Evolutionary conservation across 2,329 filamentous ascomycete genomes (phyloP).

Genomic region (Ophiobolus disseminans): DNA sequence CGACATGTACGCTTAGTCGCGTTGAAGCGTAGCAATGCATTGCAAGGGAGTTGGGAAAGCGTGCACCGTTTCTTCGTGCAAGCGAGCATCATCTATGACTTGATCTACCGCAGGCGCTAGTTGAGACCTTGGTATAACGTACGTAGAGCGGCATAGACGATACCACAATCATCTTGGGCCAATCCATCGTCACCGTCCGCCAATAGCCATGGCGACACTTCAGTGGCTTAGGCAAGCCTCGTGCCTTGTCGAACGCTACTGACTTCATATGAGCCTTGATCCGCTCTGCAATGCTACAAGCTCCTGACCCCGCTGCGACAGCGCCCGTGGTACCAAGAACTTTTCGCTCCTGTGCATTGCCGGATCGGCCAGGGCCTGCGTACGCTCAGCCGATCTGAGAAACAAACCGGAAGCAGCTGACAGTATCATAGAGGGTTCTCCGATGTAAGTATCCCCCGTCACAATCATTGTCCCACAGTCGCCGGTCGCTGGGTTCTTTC

Average conservation of each 20-base stretch:
- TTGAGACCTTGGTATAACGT: too few relatives aligned
- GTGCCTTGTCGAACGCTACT: too few relatives aligned
- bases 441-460: slow-evolving; percentile 11
- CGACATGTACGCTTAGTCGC: slow-evolving; percentile 56
- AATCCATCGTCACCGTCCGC: too few relatives aligned
- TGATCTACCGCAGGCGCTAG: too few relatives aligned
- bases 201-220: too few relatives aligned
- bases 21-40: slow-evolving; percentile 4
- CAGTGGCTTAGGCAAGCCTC: too few relatives aligned
- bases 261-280: not conserved
- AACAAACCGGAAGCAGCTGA: slow-evolving; percentile 18
- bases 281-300: not conserved
- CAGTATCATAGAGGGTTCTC: slow-evolving; percentile 16
- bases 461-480: slow-evolving; percentile 20
- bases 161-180: too few relatives aligned
- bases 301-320: slow-evolving; percentile 15
- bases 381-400: slow-evolving; percentile 27
- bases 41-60: slow-evolving; percentile 11
- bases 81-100: too few relatives aligned
- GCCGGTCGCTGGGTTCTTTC: slow-evolving; percentile 4
- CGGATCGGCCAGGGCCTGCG: slow-evolving; percentile 19
- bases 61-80: too few relatives aligned
- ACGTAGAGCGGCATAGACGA: too few relatives aligned
- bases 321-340: slow-evolving; percentile 10
- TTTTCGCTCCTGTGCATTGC: slow-evolving; percentile 19